Base-by-base conservation (phyloP, 352 stramenopile genomes). In the Pythium phragmiticola region DNA sequence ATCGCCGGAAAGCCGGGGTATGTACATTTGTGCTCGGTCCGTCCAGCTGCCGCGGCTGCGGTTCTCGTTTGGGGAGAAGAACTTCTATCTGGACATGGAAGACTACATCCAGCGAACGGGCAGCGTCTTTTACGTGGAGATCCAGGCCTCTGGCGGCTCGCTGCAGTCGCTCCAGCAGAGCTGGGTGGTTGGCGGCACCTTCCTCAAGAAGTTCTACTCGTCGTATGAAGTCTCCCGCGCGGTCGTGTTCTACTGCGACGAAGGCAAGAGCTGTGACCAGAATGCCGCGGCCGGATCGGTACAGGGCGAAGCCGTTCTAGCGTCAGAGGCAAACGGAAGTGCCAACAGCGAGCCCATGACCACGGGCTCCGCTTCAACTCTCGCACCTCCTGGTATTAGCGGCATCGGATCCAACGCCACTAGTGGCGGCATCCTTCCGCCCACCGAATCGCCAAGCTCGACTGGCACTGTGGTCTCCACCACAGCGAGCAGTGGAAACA, bases 121-220 rank as follows among this genome's bases (percentile, higher is more conserved):
- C 23, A 51, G 65, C 23, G 33, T 55, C 7, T 49, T 39, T 36
- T n/a, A 67, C 33, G 57, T 77, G 21, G 65, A 75, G 48, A 53
- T 79, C 36, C 66, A 74, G 57, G 17, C 47, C 2, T 61, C 69
- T 4, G 53, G 50, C 2, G 55, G 60, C 36, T 45, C 37, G 9
- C 11, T 36, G 17, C 23, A 53, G 59, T 3, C 50, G 69, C 26
- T 76, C 46, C 68, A 61, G 14, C 73, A 92, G 65, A 83, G 70
- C 13, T 93, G 84, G 84, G 87, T 93, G 61, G 66, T 93, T 9
- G 82, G 84, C n/a, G 80, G 83, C 39, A 91, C 84, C 16, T 90
- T 93, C 50, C 60, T 93, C 14, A 89, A 90, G 60, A 57, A 75
- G 3, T 93, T 86, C 60, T 93, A 91, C 67, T 83, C 82, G 7